phyloP scores from a whole-genome alignment of 306 rosid genomes.

The Senna siamea region DNA sequence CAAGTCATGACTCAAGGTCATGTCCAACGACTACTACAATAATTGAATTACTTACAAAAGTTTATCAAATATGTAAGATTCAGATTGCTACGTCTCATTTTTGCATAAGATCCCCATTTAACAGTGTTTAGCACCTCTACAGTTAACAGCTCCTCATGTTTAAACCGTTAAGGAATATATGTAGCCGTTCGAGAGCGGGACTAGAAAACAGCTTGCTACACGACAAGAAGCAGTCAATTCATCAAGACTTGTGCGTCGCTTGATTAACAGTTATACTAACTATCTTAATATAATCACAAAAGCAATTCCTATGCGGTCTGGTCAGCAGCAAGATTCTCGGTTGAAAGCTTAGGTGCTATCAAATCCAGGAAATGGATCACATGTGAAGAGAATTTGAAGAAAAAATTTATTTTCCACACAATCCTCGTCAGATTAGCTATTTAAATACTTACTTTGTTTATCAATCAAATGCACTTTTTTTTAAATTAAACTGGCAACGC shows the following conservation, averaged over 20 bases:
- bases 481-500: background rate
- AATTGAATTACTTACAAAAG: constrained; percentile 22
- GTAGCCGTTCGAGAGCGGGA: too few species aligned
- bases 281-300: constrained; percentile 28
- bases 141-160: background rate
- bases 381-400: constrained; percentile 35
- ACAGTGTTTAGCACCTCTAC: too few species aligned
- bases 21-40: constrained; percentile 1
- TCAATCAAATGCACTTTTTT: background rate
- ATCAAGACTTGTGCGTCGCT: constrained; percentile 19
- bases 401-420: constrained; percentile 19
- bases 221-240: constrained; percentile 35
- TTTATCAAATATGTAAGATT: constrained; percentile 5
- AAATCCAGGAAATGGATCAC: constrained; percentile 41
- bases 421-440: background rate
- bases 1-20: background rate
- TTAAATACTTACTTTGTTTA: background rate
- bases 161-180: background rate
- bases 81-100: background rate
- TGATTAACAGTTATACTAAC: constrained; percentile 11
- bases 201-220: constrained; percentile 5
- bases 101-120: too few species aligned
- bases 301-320: constrained; percentile 37
- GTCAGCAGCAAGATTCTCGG: constrained; percentile 65
- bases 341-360: constrained; percentile 15